A percentile compares a stretch with the other conserved stretches of the same genome.
These are phyloP conservation scores for Vaccinium corymbosum DNA, from an alignment of 148 eudicot species.

Conservation along the genomic window DNA sequence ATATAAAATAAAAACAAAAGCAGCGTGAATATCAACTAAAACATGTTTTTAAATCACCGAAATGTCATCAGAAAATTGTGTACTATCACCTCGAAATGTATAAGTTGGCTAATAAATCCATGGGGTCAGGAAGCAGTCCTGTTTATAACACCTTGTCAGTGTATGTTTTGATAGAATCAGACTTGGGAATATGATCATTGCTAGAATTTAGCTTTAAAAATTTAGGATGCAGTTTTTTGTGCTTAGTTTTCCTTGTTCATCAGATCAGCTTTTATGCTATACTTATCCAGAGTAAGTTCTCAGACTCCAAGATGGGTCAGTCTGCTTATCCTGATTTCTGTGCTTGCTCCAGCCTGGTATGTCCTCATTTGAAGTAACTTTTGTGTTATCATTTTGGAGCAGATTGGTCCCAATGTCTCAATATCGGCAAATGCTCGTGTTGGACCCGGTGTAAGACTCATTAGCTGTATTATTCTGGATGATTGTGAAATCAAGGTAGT, in stretches of 20 bases:
- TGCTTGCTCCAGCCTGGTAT: background rate
- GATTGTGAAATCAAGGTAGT: constrained; percentile 68
- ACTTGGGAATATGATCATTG: background rate
- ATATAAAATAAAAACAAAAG: background rate
- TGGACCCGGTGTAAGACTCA: constrained; percentile 67
- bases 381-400: constrained; percentile 19
- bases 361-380: background rate
- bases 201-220: background rate
- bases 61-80: background rate
- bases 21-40: background rate
- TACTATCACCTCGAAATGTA: background rate
- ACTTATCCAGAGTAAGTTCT: background rate
- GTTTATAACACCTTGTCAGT: background rate
- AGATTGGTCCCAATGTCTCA: constrained; percentile 78
- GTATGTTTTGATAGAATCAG: background rate
- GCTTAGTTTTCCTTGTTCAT: background rate
- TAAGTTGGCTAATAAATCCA: background rate
- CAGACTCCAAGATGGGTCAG: constrained; percentile 6
- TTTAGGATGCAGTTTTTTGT: background rate
- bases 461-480: constrained; percentile 60
- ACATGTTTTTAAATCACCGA: constrained; percentile 3
- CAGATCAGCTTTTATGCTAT: background rate
- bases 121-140: background rate
- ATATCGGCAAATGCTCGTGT: constrained; percentile 70
- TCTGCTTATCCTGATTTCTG: background rate